These are phyloP conservation scores for Prunus fruticosa DNA, from an alignment of 306 rosid genomes.

Conservation along the genomic window DNA sequence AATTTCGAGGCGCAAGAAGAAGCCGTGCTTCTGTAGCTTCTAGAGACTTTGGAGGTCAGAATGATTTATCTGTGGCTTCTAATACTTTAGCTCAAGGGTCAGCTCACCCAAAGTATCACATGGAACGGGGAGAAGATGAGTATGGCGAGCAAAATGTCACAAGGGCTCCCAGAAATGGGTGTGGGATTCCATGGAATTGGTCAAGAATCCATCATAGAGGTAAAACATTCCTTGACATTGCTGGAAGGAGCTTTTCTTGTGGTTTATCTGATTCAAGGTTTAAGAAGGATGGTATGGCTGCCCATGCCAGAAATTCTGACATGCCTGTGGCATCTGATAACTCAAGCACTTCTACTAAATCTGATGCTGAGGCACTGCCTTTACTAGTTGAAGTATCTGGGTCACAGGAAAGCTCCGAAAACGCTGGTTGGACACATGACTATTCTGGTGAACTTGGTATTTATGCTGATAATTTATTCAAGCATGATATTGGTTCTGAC, in stretches of 20 bases:
- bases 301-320: conserved; percentile 60
- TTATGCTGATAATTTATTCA: conserved; percentile 72
- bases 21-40: conserved; percentile 55
- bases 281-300: conserved; percentile 55
- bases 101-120: conserved; percentile 46
- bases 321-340: conserved; percentile 66
- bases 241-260: conserved; percentile 94
- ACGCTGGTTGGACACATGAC: conserved; percentile 73
- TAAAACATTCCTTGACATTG: conserved; percentile 82
- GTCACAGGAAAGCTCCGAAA: conserved; percentile 72
- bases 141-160: conserved; percentile 59
- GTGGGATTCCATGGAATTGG: conserved; percentile 99
- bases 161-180: conserved; percentile 84
- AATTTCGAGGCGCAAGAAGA: conserved; percentile 69
- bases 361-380: conserved; percentile 81
- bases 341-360: conserved; percentile 64
- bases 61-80: conserved; percentile 90
- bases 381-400: conserved; percentile 84
- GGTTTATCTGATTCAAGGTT: conserved; percentile 83
- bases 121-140: conserved; percentile 59
- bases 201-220: conserved; percentile 95
- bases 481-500: conserved; percentile 81
- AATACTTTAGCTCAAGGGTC: conserved; percentile 70
- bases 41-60: conserved; percentile 71
- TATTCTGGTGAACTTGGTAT: conserved; percentile 94